A percentile compares a stretch with the other conserved stretches of the same genome.
phyloP scores from a whole-genome alignment of 331 rosid species.

The Stylosanthes scabra region DNA sequence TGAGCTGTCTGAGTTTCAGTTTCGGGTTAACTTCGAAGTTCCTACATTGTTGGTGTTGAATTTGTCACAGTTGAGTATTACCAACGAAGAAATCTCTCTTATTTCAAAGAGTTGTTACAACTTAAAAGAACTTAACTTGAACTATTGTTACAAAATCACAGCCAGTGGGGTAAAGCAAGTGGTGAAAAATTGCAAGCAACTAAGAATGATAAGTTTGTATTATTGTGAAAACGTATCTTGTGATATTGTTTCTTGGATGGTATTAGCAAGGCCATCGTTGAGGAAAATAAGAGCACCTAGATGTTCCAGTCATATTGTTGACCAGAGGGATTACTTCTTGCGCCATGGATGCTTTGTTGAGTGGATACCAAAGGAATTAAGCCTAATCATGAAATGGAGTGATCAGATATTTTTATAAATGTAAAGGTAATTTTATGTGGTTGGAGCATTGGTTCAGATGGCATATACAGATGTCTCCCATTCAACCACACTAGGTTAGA shows the following conservation, averaged over 20 bases:
- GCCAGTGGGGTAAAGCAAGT: slow-evolving; percentile 66
- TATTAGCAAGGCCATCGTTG: slow-evolving; percentile 64
- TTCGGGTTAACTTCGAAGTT: slow-evolving; percentile 44
- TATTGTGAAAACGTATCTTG: slow-evolving; percentile 46
- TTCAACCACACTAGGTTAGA: too few species aligned
- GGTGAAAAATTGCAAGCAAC: slow-evolving; percentile 53
- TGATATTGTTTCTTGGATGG: slow-evolving; percentile 65
- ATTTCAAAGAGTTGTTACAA: slow-evolving; percentile 56
- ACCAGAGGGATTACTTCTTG: slow-evolving; percentile 45
- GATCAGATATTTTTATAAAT: too few species aligned
- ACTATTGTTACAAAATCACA: slow-evolving; percentile 50
- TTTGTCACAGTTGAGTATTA: slow-evolving; percentile 35
- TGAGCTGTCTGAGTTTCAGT: neutral
- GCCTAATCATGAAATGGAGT: too few species aligned
- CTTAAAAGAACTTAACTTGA: slow-evolving; percentile 51
- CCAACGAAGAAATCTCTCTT: slow-evolving; percentile 48
- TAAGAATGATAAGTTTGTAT: slow-evolving; percentile 66
- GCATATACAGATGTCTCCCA: too few species aligned
- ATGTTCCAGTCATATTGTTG: slow-evolving; percentile 31
- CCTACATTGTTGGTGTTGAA: slow-evolving; percentile 53
- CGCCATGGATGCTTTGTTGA: slow-evolving; percentile 67
- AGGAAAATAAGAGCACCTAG: slow-evolving; percentile 56
- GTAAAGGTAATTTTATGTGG: too few species aligned
- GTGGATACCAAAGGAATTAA: neutral
- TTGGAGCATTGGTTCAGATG: too few species aligned